Evolutionary conservation across 495 filamentous ascomycete genomes (phyloP).

Genomic region (Hyphodiscus hymeniophilus): DNA sequence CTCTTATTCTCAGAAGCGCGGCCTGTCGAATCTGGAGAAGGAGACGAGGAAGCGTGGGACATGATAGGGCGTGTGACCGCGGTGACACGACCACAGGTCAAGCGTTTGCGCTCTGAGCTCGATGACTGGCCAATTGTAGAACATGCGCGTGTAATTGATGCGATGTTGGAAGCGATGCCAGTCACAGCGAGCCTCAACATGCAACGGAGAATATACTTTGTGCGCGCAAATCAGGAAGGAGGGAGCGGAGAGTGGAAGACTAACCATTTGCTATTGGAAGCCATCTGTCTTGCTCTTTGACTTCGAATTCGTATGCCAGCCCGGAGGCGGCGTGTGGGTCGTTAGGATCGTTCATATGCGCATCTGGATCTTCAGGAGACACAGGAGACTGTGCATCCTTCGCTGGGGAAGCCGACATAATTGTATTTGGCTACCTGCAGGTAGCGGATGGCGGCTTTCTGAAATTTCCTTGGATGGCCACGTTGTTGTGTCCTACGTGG

Average conservation of each 20-base stretch:
- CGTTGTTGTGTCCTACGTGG: conserved; percentile 11
- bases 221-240: conserved; percentile 30
- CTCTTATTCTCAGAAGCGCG: conserved; percentile 39
- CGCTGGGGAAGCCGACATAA: conserved; percentile 93
- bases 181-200: conserved; percentile 36
- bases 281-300: conserved; percentile 99
- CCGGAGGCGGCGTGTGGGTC: conserved; percentile 48
- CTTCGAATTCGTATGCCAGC: conserved; percentile 86
- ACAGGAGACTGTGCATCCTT: conserved; percentile 90
- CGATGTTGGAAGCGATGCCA: conserved; percentile 36
- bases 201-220: conserved; percentile 42
- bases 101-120: conserved; percentile 22
- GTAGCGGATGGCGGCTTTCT: conserved; percentile 43
- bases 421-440: conserved; percentile 66
- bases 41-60: conserved; percentile 46
- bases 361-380: conserved; percentile 74
- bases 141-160: conserved; percentile 21
- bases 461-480: conserved; percentile 34
- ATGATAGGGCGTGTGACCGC: conserved; percentile 28
- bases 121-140: conserved; percentile 22
- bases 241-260: conserved; percentile 40
- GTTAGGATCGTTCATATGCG: conserved; percentile 51
- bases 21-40: conserved; percentile 33
- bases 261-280: conserved; percentile 99
- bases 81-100: conserved; percentile 22